Percentiles rank a stretch among this genome's conserved stretches.
phyloP scores from a whole-genome alignment of 345 rosid genomes.

The Salix purpurea region DNA sequence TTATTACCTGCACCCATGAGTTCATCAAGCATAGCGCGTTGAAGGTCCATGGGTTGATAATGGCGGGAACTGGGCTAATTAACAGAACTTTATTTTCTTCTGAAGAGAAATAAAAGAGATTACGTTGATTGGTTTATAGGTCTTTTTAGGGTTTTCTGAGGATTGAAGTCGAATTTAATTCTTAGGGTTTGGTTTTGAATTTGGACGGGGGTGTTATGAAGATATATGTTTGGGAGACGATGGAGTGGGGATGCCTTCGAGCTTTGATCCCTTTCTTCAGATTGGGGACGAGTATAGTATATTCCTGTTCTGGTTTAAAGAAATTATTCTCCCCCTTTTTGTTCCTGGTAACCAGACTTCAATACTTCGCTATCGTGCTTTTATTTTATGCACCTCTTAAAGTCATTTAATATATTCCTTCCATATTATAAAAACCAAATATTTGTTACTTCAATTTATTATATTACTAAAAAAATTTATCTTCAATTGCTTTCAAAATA shows the following conservation, averaged over 20 bases:
- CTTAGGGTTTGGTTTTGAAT: not conserved
- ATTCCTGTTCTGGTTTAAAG: not conserved
- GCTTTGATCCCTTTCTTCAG: not conserved
- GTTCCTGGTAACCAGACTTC: not conserved
- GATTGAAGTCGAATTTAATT: not conserved
- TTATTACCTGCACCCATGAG: slow-evolving; percentile 88
- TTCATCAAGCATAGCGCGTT: slow-evolving; percentile 91
- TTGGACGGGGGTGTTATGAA: not conserved
- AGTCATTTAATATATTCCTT: too few relatives aligned
- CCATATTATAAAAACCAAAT: too few relatives aligned
- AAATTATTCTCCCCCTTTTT: not conserved
- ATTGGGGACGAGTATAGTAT: not conserved
- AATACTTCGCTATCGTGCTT: too few relatives aligned
- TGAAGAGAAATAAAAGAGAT: not conserved
- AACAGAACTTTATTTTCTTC: not conserved
- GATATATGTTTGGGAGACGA: not conserved
- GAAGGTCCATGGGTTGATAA: slow-evolving; percentile 67
- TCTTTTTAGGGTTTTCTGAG: not conserved
- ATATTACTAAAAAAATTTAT: too few relatives aligned
- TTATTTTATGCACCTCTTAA: too few relatives aligned
- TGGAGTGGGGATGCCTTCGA: not conserved
- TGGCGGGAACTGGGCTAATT: not conserved
- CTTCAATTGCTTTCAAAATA: too few relatives aligned
- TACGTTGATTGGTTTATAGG: too few relatives aligned
- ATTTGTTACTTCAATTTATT: too few relatives aligned